Base-by-base conservation (phyloP, 768 basidiomycete species). In the Saitozyma sp. region DNA sequence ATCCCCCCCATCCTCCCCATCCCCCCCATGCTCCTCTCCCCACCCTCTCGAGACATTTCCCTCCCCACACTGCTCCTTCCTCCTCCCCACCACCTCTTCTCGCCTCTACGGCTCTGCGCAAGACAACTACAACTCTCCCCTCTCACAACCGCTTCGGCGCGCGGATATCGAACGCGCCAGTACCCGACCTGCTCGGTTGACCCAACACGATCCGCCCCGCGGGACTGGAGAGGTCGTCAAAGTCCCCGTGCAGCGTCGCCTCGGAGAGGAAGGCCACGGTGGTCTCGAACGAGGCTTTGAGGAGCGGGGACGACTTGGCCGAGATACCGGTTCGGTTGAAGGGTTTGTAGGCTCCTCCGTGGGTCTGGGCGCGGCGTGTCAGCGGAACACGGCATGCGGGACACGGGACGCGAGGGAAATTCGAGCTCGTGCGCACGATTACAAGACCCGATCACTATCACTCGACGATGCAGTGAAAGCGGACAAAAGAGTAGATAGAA, bases 241-340 rank as follows among this genome's bases (percentile, higher is more conserved):
- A 97, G 81, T 98, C 96, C 29, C 96, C 96, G 76, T 88, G 87
- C 52, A 99, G 82, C 0, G 93, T 91, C 17, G 96, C 95, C 62
- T 99, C 92, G 5, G 94, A 90, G 68, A 99, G 80, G 84, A 99
- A 96, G 1, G 88, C 84, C 1, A 89, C 90, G 0, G 95, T 98
- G 5, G 94, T 97, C 81, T 98, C 96, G 80, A 91, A 99, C 9
- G 93, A 96, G 0, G 96, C 96, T 79, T 98, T 98, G 58, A 98
- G 86, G 46, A 98, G 84, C 8, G 95, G 92, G n/a, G 94, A 97
- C 29, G 92, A 87, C 79, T 91, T 92, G 50, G 88, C 86, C 20
- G 91, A 88, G 61, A 99, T 89, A 57, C 96, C 96, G 66, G 89
- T 91, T 50, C 96, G 89, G 80, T 97, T 99, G 83, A 98, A 99